A percentile compares a stretch with the other conserved stretches of the same genome.
Evolutionary conservation across 1,284 basidiomycete species (phyloP).

Genomic region (Cryptococcus maquisensis): DNA sequence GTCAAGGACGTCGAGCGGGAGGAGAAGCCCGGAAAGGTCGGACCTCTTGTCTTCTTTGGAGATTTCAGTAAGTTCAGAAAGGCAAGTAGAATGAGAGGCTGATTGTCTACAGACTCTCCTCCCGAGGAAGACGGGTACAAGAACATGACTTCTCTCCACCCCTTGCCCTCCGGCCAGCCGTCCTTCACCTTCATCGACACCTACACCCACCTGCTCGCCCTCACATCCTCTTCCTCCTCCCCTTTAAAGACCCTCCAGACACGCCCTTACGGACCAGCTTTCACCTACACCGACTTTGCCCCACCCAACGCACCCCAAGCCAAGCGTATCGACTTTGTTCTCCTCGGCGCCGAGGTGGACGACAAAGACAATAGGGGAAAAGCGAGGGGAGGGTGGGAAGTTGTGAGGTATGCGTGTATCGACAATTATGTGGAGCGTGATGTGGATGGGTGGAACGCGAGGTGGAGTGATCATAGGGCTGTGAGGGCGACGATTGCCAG

Average conservation of each 20-base stretch:
- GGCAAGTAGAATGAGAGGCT: background rate
- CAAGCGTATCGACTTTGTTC: slow-evolving; percentile 42
- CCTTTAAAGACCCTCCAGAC: slow-evolving; percentile 14
- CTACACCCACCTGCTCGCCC: slow-evolving; percentile 22
- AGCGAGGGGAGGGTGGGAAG: slow-evolving; percentile 22
- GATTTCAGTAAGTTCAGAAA: slow-evolving; percentile 39
- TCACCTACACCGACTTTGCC: slow-evolving; percentile 40
- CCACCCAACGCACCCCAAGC: slow-evolving; percentile 21
- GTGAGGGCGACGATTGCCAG: slow-evolving; percentile 26
- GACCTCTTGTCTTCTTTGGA: slow-evolving; percentile 31
- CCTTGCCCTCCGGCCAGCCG: slow-evolving; percentile 18
- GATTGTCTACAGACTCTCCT: slow-evolving; percentile 32
- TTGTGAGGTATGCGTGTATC: slow-evolving; percentile 31
- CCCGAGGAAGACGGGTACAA: slow-evolving; percentile 42
- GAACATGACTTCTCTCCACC: slow-evolving; percentile 32
- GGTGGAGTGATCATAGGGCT: slow-evolving; percentile 45
- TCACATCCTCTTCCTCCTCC: background rate
- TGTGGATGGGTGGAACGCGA: slow-evolving; percentile 32
- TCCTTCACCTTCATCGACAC: slow-evolving; percentile 37
- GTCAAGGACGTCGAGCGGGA: slow-evolving; percentile 23
- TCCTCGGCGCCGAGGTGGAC: slow-evolving; percentile 22
- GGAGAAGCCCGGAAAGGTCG: slow-evolving; percentile 2
- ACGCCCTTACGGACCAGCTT: slow-evolving; percentile 29
- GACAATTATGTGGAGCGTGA: slow-evolving; percentile 43
- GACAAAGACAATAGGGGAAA: background rate